Evolutionary conservation across 768 basidiomycete species (phyloP).

Genomic region (Clitopilus hobsonii): DNA sequence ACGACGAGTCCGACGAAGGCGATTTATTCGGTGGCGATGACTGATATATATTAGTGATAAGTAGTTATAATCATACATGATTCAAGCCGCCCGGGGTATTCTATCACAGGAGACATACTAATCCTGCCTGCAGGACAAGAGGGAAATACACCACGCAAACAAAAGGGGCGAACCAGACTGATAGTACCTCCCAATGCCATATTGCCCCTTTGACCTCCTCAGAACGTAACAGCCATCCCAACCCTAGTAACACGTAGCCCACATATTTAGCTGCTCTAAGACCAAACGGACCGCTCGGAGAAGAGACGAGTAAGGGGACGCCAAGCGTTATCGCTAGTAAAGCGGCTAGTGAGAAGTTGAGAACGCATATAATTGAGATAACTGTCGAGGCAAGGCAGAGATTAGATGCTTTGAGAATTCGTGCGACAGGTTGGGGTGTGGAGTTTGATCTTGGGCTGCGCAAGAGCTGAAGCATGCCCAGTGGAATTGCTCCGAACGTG

Average conservation of each 20-base stretch:
- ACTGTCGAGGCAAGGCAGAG: constrained; percentile 83
- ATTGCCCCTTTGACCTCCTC: constrained; percentile 46
- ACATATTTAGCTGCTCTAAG: constrained; percentile 23
- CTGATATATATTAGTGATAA: no score
- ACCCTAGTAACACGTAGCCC: constrained; percentile 42
- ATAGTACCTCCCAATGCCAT: constrained; percentile 76
- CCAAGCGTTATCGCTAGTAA: constrained; percentile 61
- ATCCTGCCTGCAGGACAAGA: constrained; percentile 64
- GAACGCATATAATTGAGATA: constrained; percentile 78
- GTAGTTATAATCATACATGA: no score
- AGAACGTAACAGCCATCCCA: constrained; percentile 52
- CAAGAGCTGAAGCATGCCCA: constrained; percentile 23
- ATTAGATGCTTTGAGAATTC: constrained; percentile 66
- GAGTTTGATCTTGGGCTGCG: constrained; percentile 15
- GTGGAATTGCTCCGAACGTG: constrained; percentile 26
- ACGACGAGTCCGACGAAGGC: constrained; percentile 22
- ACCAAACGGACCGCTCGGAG: constrained; percentile 19
- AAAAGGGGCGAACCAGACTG: constrained; percentile 82
- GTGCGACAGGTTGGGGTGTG: constrained; percentile 33
- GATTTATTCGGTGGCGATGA: constrained; percentile 51
- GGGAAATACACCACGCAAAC: constrained; percentile 77
- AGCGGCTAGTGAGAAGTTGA: constrained; percentile 90
- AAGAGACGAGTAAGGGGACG: constrained; percentile 52
- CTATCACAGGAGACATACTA: constrained; percentile 40
- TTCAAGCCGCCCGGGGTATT: no score